These are phyloP conservation scores for Rhizophora mangle DNA, from an alignment of 345 rosid genomes.

Conservation along the genomic window DNA sequence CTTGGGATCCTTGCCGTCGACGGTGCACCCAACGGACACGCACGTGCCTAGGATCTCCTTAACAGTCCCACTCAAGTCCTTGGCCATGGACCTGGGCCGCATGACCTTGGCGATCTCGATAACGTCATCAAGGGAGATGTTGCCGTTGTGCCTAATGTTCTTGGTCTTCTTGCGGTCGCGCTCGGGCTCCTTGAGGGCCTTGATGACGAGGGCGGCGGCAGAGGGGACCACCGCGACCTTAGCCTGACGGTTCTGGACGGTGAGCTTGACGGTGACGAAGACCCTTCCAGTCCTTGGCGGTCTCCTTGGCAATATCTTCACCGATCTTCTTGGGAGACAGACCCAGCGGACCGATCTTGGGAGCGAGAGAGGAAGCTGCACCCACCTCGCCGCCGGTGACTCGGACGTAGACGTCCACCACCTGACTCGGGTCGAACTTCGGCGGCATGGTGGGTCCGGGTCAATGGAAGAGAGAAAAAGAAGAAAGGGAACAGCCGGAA, in stretches of 20 bases:
- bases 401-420: slow-evolving; percentile 1
- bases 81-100: slow-evolving; percentile 4
- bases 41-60: slow-evolving; percentile 3
- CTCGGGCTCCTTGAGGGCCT: slow-evolving; percentile 1
- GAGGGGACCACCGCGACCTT: slow-evolving; percentile 2
- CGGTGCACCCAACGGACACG: neutral
- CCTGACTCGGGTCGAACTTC: slow-evolving; percentile 6
- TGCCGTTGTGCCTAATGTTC: slow-evolving; percentile 3
- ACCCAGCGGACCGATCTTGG: slow-evolving; percentile 5
- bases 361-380: neutral
- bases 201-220: neutral
- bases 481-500: neutral
- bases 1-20: neutral
- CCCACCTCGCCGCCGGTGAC: slow-evolving; percentile 4
- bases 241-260: slow-evolving; percentile 5
- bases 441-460: neutral
- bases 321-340: slow-evolving; percentile 4
- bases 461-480: too few species aligned
- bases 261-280: slow-evolving; percentile 3
- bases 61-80: neutral
- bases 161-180: slow-evolving; percentile 7
- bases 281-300: slow-evolving; percentile 4
- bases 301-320: slow-evolving; percentile 2
- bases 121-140: neutral
- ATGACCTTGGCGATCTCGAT: slow-evolving; percentile 5